Evolutionary conservation across 352 stramenopile species (phyloP).

Genomic region (Phytophthora tentaculata): DNA sequence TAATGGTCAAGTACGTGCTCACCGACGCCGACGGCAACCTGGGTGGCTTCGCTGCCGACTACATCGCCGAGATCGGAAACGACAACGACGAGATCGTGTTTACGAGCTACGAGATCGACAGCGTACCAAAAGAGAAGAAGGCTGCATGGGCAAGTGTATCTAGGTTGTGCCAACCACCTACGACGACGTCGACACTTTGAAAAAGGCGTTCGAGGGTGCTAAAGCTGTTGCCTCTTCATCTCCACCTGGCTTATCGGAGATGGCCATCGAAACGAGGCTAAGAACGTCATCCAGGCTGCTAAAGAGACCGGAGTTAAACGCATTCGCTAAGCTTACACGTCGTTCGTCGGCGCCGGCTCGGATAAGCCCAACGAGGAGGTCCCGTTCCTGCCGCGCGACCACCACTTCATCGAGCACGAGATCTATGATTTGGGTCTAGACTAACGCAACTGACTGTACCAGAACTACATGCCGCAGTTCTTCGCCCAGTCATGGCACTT

Average conservation of each 20-base stretch:
- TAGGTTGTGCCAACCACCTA: constrained; percentile 27
- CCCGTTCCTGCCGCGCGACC: constrained; percentile 39
- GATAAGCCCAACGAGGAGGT: constrained; percentile 31
- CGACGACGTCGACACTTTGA: constrained; percentile 30
- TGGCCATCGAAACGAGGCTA: constrained; percentile 25
- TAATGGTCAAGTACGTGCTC: constrained; percentile 38
- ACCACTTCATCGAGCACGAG: constrained; percentile 34
- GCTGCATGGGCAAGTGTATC: constrained; percentile 11
- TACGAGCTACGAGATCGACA: constrained; percentile 36
- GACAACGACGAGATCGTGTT: constrained; percentile 28
- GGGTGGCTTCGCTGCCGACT: constrained; percentile 35
- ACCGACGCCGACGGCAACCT: constrained; percentile 38
- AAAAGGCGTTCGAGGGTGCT: constrained; percentile 32
- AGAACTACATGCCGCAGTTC: constrained; percentile 38
- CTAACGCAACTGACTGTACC: constrained; percentile 46
- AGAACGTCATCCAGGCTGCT: constrained; percentile 25
- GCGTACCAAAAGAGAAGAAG: constrained; percentile 6
- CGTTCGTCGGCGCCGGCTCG: constrained; percentile 31
- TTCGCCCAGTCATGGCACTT: constrained; percentile 40
- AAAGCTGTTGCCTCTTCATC: constrained; percentile 35
- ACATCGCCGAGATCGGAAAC: constrained; percentile 24
- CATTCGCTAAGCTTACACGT: constrained; percentile 44
- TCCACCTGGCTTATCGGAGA: constrained; percentile 39
- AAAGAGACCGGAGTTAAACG: constrained; percentile 37
- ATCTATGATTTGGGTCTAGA: constrained; percentile 28